Evolutionary conservation across 768 basidiomycete species (phyloP), one percentile per base, ranked within the genome.

Genomic region (Tricholoma bakamatsutake): DNA sequence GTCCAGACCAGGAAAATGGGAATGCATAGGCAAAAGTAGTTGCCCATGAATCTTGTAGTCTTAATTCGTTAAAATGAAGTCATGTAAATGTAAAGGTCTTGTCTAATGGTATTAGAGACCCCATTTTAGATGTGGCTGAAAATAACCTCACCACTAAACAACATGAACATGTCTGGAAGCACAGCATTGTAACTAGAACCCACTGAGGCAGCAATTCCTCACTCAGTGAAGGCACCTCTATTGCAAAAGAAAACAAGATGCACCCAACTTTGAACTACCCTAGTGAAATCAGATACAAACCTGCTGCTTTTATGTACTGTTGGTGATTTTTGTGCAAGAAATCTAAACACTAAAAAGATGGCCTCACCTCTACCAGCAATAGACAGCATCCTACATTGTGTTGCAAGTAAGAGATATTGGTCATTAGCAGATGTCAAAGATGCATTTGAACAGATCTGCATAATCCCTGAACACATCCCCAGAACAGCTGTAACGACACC

Each of bases 201-300:
- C 15, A 12, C 11, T 2, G 27, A n/a, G 48, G 28, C n/a, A 49
- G 28, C 28, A 49, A 49, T 24, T 43, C 42, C 18, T 24, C 42
- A 43, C 8, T 2, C n/a, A 28, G 33, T n/a, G 28, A 34, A 49
- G 18, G 48, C 8, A 34, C 46, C 46, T 27, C n/a, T 1, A 13
- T 4, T n/a, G n/a, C 39, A n/a, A 39, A 39, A 39, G 39, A n/a
- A 47, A 47, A 47, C 24, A 74, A 73, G 61, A 67, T 31, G 59
- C 64, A 0, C n/a, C n/a, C n/a, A n/a, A n/a, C n/a, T n/a, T n/a
- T n/a, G n/a, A n/a, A n/a, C n/a, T 74, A 74, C 43, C 5, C 71
- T 57, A 4, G 30, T 40, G 15, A 57, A 60, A 21, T 50, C 54
- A 1, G 54, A 51, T 8, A 28, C 27, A 5, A 21, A n/a, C 35